phyloP scores from a whole-genome alignment of 331 rosid genomes.

The Erythrophleum ivorense region DNA sequence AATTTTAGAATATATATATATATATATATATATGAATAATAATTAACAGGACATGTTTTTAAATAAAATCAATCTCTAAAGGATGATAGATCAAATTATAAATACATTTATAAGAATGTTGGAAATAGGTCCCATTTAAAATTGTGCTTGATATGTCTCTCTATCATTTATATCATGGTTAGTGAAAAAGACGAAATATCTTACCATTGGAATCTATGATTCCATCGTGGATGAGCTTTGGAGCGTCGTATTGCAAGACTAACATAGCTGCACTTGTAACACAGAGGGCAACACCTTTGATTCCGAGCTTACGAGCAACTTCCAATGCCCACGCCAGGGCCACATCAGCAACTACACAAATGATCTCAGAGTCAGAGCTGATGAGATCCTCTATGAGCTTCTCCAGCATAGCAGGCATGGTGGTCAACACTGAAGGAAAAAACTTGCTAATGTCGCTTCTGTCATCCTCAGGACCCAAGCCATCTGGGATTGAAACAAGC shows the following conservation, averaged over 20 bases:
- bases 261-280: slow-evolving; percentile 37
- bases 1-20: too few relatives aligned
- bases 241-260: too few relatives aligned
- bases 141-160: too few relatives aligned
- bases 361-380: slow-evolving; percentile 3
- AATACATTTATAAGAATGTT: too few relatives aligned
- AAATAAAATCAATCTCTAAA: too few relatives aligned
- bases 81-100: too few relatives aligned
- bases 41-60: too few relatives aligned
- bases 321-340: slow-evolving; percentile 28
- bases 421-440: neutral
- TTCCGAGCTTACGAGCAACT: slow-evolving; percentile 33
- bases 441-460: neutral
- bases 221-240: slow-evolving; percentile 36
- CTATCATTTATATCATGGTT: too few relatives aligned
- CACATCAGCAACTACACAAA: slow-evolving; percentile 31
- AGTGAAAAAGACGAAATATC: too few relatives aligned
- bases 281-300: slow-evolving; percentile 25
- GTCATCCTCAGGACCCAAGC: slow-evolving; percentile 33
- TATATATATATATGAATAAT: too few relatives aligned
- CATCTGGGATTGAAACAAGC: slow-evolving; percentile 1
- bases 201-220: slow-evolving; percentile 30
- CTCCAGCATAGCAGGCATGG: slow-evolving; percentile 36
- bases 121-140: too few relatives aligned
- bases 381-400: slow-evolving; percentile 31